Conservation (phyloP, 495 filamentous ascomycete species). For the Margaritispora aquatica region DNA sequence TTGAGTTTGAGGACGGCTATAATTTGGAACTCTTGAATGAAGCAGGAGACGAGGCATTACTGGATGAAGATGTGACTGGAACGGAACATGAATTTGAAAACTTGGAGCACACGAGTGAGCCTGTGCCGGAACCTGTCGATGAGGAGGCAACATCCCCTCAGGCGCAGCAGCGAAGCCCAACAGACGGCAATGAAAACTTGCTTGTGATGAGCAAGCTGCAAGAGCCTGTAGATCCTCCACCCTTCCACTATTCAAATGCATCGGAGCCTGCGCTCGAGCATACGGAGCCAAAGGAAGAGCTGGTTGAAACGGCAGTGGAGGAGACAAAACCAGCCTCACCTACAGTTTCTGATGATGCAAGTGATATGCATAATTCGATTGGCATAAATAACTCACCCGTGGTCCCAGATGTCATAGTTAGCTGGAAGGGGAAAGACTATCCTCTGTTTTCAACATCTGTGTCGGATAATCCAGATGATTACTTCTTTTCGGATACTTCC, state of each 20-base stretch:
- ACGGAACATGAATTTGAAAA: not conserved
- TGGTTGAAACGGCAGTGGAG: too few species aligned
- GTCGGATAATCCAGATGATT: constrained; percentile 60
- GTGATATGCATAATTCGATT: not conserved
- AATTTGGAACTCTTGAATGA: not conserved
- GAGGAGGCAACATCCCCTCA: too few species aligned
- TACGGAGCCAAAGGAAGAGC: too few species aligned
- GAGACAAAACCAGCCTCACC: too few species aligned
- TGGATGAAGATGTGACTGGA: not conserved
- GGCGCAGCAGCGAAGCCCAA: too few species aligned
- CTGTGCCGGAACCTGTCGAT: too few species aligned
- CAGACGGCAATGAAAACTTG: too few species aligned
- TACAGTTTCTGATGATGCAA: not conserved
- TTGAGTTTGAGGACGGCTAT: not conserved
- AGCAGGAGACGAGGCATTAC: not conserved
- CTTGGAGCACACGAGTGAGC: not conserved
- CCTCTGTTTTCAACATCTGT: constrained; percentile 62
- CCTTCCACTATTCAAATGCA: too few species aligned
- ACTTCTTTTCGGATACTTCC: constrained; percentile 64
- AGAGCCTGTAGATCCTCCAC: too few species aligned
- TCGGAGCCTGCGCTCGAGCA: too few species aligned
- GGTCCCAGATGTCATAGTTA: constrained; percentile 41
- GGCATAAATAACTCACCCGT: not conserved
- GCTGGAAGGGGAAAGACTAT: constrained; percentile 63
- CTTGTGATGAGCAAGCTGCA: not conserved